Percentiles rank a stretch among this genome's conserved stretches.
These are phyloP conservation scores for Lycium barbarum DNA, from an alignment of 257 asterid genomes.

Conservation along the genomic window DNA sequence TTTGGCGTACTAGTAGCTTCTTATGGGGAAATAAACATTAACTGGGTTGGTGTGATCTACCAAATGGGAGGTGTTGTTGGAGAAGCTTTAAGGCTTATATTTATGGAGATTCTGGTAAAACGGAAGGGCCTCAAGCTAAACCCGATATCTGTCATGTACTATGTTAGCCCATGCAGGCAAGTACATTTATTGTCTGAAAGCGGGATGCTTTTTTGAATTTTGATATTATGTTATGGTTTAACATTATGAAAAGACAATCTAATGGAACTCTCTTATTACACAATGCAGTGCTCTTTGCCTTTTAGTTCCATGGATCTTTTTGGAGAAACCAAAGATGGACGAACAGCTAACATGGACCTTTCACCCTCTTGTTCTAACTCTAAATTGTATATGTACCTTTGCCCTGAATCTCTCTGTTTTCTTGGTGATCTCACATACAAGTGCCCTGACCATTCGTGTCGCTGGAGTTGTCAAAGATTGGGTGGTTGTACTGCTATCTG, in stretches of 20 bases:
- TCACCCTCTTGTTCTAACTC: constrained; percentile 68
- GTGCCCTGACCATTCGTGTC: constrained; percentile 98
- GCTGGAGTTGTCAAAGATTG: constrained; percentile 99
- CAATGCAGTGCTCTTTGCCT: constrained; percentile 91
- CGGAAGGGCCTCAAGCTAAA: constrained; percentile 37
- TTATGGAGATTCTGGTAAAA: constrained; percentile 38
- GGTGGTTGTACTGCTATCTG: constrained; percentile 96
- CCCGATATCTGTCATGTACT: constrained; percentile 66
- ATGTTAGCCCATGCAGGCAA: constrained; percentile 52
- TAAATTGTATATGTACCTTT: constrained; percentile 90
- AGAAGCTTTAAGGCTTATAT: constrained; percentile 37
- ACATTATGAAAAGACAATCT: neutral
- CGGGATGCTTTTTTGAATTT: neutral
- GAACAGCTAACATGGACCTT: constrained; percentile 73
- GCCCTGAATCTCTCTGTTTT: constrained; percentile 97
- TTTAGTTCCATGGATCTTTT: constrained; percentile 89
- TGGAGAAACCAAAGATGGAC: constrained; percentile 95
- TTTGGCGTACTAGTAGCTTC: constrained; percentile 94
- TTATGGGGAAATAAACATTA: constrained; percentile 86
- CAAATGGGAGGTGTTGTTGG: constrained; percentile 77
- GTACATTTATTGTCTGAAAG: constrained; percentile 27
- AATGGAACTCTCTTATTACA: constrained; percentile 29
- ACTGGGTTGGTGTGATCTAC: constrained; percentile 96
- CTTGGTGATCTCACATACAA: constrained; percentile 93
- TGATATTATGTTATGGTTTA: neutral